A percentile compares a stretch with the other conserved stretches of the same genome.
Conservation (phyloP, 2,329 filamentous ascomycete genomes). For the Parastagonospora nodorum region DNA sequence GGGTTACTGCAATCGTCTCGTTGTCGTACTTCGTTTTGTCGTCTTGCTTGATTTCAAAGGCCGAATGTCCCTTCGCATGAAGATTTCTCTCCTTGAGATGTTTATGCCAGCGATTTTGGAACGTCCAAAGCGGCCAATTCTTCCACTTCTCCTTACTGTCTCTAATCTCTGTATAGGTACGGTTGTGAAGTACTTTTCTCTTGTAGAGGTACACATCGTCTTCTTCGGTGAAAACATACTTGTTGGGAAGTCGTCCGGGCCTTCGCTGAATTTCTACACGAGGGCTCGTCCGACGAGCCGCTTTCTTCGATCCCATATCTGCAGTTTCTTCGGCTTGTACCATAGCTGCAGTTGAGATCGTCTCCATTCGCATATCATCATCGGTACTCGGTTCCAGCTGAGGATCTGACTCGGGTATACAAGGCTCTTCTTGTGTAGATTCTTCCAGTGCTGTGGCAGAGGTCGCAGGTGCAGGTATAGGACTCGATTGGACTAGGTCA, state of each 20-base stretch:
- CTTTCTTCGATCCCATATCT: constrained; percentile 1
- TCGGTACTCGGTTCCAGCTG: not conserved
- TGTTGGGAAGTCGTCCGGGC: not conserved
- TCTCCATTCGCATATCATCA: not conserved
- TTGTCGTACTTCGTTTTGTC: not conserved
- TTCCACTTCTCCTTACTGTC: constrained; percentile 25
- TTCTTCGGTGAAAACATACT: constrained; percentile 35
- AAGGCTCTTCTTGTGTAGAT: not conserved
- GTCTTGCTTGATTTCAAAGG: not conserved
- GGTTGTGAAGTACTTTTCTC: constrained; percentile 28
- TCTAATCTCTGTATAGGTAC: constrained; percentile 30
- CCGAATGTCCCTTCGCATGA: constrained; percentile 2
- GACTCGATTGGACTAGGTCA: constrained; percentile 13
- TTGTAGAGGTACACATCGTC: constrained; percentile 46
- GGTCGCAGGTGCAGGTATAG: constrained; percentile 1
- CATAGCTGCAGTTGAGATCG: not conserved
- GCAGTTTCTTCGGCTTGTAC: not conserved
- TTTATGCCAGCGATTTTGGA: constrained; percentile 21
- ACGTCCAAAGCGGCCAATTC: constrained; percentile 16
- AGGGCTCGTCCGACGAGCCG: constrained; percentile 14
- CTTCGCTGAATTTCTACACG: constrained; percentile 16
- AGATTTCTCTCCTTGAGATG: constrained; percentile 14
- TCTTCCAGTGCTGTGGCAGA: not conserved
- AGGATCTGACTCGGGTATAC: not conserved
- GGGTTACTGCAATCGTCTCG: not conserved